Conservation (phyloP, 2,329 filamentous ascomycete species). For the Nemania sp. region DNA sequence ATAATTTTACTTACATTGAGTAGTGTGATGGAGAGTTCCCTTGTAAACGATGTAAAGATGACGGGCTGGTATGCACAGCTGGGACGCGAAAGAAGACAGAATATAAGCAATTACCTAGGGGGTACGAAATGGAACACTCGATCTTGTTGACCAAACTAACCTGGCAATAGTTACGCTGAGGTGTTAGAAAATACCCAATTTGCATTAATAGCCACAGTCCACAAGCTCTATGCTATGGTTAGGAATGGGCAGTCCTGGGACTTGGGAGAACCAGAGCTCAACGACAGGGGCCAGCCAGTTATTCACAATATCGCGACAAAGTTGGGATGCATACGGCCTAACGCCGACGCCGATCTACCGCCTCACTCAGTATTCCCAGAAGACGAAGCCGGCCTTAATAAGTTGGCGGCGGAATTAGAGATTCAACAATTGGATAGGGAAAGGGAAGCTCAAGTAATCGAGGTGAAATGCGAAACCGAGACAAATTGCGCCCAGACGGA, state of each 20-base stretch:
- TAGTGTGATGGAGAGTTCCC: conserved; percentile 69
- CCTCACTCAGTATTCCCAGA: conserved; percentile 65
- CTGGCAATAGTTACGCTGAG: conserved; percentile 60
- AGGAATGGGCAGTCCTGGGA: conserved; percentile 62
- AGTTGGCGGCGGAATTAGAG: conserved; percentile 60
- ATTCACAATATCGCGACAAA: conserved; percentile 69
- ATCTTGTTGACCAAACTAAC: conserved; percentile 7
- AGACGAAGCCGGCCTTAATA: conserved; percentile 61
- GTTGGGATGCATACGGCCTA: conserved; percentile 66
- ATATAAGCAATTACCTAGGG: conserved; percentile 67
- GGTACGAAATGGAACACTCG: conserved; percentile 47
- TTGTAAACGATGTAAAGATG: conserved; percentile 69
- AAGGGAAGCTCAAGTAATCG: conserved; percentile 37
- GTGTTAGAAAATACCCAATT: conserved; percentile 69
- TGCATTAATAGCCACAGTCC: conserved; percentile 65
- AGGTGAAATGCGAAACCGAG: conserved; percentile 44
- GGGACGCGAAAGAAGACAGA: conserved; percentile 70
- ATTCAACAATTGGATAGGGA: conserved; percentile 49
- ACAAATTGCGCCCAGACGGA: conserved; percentile 47
- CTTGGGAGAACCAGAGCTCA: conserved; percentile 65
- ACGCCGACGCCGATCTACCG: conserved; percentile 63
- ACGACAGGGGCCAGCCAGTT: conserved; percentile 65
- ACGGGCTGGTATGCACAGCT: conserved; percentile 66
- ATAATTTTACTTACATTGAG: conserved; percentile 26
- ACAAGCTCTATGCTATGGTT: conserved; percentile 69